Percentiles rank a stretch among this genome's conserved stretches.
phyloP scores from a whole-genome alignment of 768 basidiomycete species.

The Pleurotus giganteus region DNA sequence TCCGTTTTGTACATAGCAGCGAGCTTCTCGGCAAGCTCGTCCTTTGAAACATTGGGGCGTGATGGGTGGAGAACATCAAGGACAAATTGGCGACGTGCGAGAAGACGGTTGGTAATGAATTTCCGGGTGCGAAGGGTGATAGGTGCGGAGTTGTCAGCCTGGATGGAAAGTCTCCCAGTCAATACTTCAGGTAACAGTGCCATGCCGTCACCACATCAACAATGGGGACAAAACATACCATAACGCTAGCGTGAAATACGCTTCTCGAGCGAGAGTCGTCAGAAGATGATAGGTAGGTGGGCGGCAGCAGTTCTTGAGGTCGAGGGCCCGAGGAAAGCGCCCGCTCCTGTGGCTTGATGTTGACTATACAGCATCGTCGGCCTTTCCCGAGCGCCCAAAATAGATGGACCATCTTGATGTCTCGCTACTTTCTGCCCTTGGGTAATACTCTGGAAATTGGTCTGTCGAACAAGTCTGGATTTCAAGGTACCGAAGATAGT shows the following conservation, averaged over 20 bases:
- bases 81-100: slow-evolving; percentile 94
- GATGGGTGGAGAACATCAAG: slow-evolving; percentile 95
- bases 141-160: slow-evolving; percentile 81
- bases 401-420: slow-evolving; percentile 3
- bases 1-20: slow-evolving; percentile 91
- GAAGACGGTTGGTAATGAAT: slow-evolving; percentile 98
- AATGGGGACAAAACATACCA: slow-evolving; percentile 5
- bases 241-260: slow-evolving; percentile 17
- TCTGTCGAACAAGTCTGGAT: too few species aligned
- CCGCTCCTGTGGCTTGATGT: slow-evolving; percentile 29
- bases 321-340: slow-evolving; percentile 29
- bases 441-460: not conserved
- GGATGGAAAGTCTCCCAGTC: slow-evolving; percentile 15
- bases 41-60: slow-evolving; percentile 89
- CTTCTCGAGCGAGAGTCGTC: slow-evolving; percentile 5
- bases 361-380: slow-evolving; percentile 45
- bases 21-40: slow-evolving; percentile 90
- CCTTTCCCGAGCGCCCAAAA: slow-evolving; percentile 29
- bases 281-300: not conserved
- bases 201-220: not conserved
- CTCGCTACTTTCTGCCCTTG: too few species aligned
- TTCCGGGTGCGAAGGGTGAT: slow-evolving; percentile 98
- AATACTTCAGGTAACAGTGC: slow-evolving; percentile 9
- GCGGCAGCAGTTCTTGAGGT: slow-evolving; percentile 29
- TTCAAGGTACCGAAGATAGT: too few species aligned